Conservation (phyloP, 129 eudicot genomes). For the Centella asiatica region DNA sequence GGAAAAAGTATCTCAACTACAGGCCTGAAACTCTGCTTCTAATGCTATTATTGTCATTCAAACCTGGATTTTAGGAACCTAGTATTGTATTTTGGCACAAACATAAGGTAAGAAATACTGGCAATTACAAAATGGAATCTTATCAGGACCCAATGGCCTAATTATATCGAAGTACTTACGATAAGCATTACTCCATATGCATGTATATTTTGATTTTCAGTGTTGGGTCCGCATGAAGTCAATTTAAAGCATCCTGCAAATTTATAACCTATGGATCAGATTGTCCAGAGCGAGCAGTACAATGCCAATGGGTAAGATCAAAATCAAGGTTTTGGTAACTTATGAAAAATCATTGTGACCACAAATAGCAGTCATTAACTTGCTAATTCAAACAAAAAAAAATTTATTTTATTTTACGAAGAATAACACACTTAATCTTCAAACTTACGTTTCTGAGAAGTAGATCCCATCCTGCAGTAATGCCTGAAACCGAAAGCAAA, state of each 20-base stretch:
- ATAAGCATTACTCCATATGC: constrained; percentile 89
- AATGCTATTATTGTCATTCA: background rate
- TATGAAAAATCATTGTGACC: background rate
- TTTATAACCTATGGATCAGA: constrained; percentile 15
- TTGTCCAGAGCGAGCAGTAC: background rate
- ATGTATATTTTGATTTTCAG: constrained; percentile 78
- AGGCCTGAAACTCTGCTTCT: background rate
- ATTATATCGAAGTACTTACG: constrained; percentile 40
- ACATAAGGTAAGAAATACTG: background rate
- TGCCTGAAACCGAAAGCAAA: constrained; percentile 42
- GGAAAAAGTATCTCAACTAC: background rate
- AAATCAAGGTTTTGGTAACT: background rate
- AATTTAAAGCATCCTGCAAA: constrained; percentile 83
- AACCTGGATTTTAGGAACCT: background rate
- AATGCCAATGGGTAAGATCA: background rate
- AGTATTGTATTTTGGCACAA: background rate
- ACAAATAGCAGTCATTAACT: constrained; percentile 4
- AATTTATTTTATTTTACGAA: constrained; percentile 3
- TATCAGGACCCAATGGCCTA: background rate
- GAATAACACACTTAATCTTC: background rate
- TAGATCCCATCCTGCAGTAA: constrained; percentile 85
- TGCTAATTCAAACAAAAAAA: constrained; percentile 7
- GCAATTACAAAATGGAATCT: background rate
- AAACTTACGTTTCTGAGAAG: constrained; percentile 67
- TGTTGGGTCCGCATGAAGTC: constrained; percentile 55